A percentile compares a stretch with the other conserved stretches of the same genome.
Conservation (phyloP, 345 rosid species). For the Citrus reticulata region DNA sequence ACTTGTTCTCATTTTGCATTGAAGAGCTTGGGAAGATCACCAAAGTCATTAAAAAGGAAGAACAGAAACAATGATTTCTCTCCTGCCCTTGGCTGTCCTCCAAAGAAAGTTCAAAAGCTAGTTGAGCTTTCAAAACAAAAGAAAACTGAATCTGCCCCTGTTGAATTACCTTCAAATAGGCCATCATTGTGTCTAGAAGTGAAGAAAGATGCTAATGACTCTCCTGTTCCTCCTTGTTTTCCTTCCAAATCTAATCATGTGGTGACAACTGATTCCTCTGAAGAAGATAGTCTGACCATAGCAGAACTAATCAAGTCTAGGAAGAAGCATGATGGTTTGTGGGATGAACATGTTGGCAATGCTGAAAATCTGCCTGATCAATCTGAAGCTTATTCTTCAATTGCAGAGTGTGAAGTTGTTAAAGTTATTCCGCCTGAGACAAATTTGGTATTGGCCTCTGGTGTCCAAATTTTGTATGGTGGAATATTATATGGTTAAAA, state of each 20-base stretch:
- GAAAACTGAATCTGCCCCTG: background rate
- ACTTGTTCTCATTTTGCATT: background rate
- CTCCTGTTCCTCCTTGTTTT: background rate
- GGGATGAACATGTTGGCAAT: background rate
- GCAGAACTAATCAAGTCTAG: background rate
- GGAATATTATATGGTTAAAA: too few relatives aligned
- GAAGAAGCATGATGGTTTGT: background rate
- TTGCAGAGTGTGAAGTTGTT: background rate
- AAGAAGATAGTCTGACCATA: background rate
- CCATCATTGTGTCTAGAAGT: background rate
- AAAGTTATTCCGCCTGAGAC: background rate
- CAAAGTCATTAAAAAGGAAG: background rate
- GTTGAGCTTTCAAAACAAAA: background rate
- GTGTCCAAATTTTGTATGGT: too few relatives aligned
- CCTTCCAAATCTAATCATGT: background rate
- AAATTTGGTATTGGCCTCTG: too few relatives aligned
- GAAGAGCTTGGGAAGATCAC: background rate
- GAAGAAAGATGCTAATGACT: background rate
- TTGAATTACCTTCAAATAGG: background rate
- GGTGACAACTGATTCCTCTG: background rate
- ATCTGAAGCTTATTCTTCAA: background rate
- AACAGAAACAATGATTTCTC: background rate
- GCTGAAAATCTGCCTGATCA: background rate
- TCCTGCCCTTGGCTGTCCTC: background rate
- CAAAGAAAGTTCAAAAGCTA: background rate